Evolutionary conservation across 139 green algal genomes (phyloP).

Genomic region (Chlamydomonas schloesseri): DNA sequence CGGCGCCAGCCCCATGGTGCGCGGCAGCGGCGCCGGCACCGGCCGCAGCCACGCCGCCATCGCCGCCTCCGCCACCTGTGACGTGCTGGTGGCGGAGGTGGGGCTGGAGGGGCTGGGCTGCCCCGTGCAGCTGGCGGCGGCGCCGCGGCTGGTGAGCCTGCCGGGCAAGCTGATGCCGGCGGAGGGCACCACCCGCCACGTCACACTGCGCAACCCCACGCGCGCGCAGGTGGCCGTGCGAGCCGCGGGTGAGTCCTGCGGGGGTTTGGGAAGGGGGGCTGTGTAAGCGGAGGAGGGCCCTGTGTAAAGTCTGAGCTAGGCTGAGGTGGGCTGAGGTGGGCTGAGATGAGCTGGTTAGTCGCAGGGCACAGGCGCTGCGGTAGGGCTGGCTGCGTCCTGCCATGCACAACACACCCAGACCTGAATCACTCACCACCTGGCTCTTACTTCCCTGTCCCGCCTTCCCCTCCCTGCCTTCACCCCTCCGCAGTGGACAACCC

Average conservation of each 20-base stretch:
- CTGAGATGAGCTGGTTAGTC: too few relatives aligned
- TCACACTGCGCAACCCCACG: conserved; percentile 52
- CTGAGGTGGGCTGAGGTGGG: too few relatives aligned
- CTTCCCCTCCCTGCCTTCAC: background rate
- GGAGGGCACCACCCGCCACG: background rate
- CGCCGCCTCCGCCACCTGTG: background rate
- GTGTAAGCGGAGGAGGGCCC: too few relatives aligned
- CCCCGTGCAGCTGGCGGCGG: conserved; percentile 33
- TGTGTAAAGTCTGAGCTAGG: too few relatives aligned
- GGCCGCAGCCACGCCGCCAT: conserved; percentile 17
- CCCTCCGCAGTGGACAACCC: conserved; percentile 7
- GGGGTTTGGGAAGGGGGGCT: too few relatives aligned
- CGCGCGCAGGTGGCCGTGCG: conserved; percentile 36
- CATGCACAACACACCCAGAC: too few relatives aligned
- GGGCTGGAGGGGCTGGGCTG: conserved; percentile 59
- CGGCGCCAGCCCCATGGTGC: background rate
- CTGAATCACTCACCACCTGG: too few relatives aligned
- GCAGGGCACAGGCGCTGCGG: too few relatives aligned
- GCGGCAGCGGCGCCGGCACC: background rate
- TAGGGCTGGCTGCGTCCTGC: too few relatives aligned
- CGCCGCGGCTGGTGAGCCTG: conserved; percentile 38
- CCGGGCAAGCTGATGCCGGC: conserved; percentile 50
- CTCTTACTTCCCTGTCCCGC: too few relatives aligned
- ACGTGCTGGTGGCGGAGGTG: conserved; percentile 60
- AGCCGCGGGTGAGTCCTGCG: background rate